Percentiles rank a stretch among this genome's conserved stretches.
phyloP scores from a whole-genome alignment of 768 basidiomycete species.

The Mycena rebaudengoi region DNA sequence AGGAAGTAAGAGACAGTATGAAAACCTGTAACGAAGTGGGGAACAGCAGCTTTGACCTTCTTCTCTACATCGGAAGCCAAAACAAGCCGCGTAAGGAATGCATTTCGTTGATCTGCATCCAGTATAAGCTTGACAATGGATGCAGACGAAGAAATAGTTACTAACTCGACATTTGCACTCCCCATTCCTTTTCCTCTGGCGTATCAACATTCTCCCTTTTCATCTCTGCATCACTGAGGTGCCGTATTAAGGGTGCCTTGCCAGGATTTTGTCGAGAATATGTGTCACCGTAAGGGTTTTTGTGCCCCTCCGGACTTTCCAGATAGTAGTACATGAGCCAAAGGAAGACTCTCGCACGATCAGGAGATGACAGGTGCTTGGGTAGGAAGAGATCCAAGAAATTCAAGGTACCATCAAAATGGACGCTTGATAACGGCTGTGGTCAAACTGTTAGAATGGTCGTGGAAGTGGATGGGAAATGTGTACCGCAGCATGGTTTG shows the following conservation, averaged over 20 bases:
- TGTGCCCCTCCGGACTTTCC: conserved; percentile 64
- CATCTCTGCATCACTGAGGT: conserved; percentile 63
- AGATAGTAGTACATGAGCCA: conserved; percentile 88
- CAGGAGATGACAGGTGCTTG: conserved; percentile 71
- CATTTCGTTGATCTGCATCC: conserved; percentile 57
- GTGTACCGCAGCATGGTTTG: conserved; percentile 79
- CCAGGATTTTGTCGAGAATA: conserved; percentile 63
- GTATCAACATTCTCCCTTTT: conserved; percentile 81
- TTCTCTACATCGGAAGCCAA: conserved; percentile 61
- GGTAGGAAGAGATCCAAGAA: conserved; percentile 89
- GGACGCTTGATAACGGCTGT: conserved; percentile 67
- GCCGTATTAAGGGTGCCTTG: conserved; percentile 70
- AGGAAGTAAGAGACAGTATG: background rate
- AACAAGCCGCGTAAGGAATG: conserved; percentile 77
- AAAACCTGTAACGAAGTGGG: conserved; percentile 58
- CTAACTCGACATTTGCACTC: conserved; percentile 69
- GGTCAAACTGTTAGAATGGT: conserved; percentile 11
- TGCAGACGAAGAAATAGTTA: background rate
- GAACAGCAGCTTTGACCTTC: conserved; percentile 50
- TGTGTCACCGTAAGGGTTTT: conserved; percentile 83
- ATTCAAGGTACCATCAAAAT: conserved; percentile 79
- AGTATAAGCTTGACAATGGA: background rate
- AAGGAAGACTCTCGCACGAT: conserved; percentile 82
- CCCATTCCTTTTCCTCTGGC: conserved; percentile 80
- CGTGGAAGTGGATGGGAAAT: conserved; percentile 15